Conservation (phyloP, 352 stramenopile species). For the Poterioochromonas sp. region DNA sequence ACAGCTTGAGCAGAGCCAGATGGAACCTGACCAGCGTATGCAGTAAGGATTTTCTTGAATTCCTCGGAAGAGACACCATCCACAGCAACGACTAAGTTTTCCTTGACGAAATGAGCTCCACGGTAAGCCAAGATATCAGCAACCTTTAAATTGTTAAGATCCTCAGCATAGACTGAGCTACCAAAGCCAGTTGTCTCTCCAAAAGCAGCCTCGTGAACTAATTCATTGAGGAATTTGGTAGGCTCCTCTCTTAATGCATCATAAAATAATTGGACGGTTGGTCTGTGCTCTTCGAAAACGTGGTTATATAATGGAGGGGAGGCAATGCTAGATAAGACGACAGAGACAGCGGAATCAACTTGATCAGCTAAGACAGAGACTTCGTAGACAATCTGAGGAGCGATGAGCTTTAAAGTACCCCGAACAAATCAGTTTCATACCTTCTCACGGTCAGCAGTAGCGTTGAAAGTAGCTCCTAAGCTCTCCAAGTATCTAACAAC, state of each 20-base stretch:
- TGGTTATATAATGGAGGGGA: background rate
- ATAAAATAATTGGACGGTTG: background rate
- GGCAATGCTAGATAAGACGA: background rate
- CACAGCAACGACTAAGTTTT: background rate
- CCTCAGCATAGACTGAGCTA: background rate
- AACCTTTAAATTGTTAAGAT: background rate
- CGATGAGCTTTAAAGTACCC: background rate
- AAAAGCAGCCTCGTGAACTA: slow-evolving; percentile 12
- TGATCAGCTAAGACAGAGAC: background rate
- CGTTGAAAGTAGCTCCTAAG: background rate
- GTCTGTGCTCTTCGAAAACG: background rate
- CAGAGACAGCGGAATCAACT: background rate
- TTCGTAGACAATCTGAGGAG: background rate
- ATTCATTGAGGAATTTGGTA: background rate
- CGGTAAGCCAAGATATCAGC: slow-evolving; percentile 6
- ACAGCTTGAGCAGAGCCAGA: background rate
- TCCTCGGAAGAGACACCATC: background rate
- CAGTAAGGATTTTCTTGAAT: background rate
- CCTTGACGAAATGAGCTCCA: background rate
- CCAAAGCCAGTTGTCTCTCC: background rate
- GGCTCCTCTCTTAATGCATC: background rate
- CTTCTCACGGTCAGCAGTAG: slow-evolving; percentile 8
- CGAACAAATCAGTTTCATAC: background rate
- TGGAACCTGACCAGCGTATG: background rate
- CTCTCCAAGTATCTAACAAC: background rate